phyloP scores from a whole-genome alignment of 2,329 filamentous ascomycete genomes.

The Helicocarpus griseus region DNA sequence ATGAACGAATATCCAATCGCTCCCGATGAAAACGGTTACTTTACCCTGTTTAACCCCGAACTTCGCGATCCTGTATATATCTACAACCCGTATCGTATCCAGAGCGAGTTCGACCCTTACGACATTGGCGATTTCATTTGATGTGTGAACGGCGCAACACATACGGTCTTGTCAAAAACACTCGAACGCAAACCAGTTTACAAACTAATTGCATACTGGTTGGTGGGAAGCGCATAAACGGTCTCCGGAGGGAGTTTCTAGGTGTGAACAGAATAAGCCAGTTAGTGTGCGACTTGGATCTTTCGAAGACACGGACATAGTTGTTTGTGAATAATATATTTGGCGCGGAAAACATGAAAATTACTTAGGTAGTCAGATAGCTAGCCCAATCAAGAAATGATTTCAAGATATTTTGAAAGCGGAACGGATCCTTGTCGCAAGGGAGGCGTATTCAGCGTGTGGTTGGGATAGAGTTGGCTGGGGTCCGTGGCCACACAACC shows the following conservation, averaged over 20 bases:
- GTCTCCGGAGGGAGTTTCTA: too few species aligned
- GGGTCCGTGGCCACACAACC: not conserved
- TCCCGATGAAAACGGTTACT: slow-evolving; percentile 12
- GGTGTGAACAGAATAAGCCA: slow-evolving; percentile 1
- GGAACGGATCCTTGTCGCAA: not conserved
- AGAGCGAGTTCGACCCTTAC: slow-evolving; percentile 20
- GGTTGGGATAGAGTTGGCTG: slow-evolving; percentile 2
- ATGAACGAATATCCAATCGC: slow-evolving; percentile 7
- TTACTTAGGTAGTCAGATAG: not conserved
- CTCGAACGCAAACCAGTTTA: not conserved
- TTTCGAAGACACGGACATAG: not conserved
- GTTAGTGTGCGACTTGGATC: not conserved
- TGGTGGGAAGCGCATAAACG: not conserved
- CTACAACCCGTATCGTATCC: slow-evolving; percentile 19
- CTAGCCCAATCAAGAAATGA: not conserved
- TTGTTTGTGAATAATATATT: not conserved
- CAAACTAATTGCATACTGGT: slow-evolving; percentile 1
- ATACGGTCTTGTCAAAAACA: not conserved
- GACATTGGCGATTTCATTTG: slow-evolving; percentile 16
- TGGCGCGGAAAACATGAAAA: not conserved
- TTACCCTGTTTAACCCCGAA: slow-evolving; percentile 18
- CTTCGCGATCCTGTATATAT: slow-evolving; percentile 10
- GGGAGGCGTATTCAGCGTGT: not conserved
- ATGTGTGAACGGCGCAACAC: slow-evolving; percentile 4
- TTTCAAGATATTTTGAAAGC: not conserved